Percentiles rank a stretch among this genome's conserved stretches.
Conservation (phyloP, 495 filamentous ascomycete genomes). For the Penicillium bovifimosum region DNA sequence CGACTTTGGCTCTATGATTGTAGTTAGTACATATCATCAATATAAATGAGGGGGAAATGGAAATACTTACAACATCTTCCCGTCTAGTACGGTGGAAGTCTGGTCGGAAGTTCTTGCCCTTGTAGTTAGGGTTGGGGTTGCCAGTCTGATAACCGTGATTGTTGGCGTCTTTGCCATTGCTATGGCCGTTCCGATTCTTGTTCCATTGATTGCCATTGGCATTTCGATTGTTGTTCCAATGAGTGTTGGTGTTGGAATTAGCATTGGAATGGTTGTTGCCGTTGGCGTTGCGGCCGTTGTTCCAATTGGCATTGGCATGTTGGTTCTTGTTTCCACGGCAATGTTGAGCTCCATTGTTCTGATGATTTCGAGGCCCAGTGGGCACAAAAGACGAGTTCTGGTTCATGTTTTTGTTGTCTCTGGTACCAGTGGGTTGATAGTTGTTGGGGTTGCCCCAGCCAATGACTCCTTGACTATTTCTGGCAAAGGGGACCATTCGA, state of each 20-base stretch:
- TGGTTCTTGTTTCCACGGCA: not conserved
- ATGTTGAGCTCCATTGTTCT: not conserved
- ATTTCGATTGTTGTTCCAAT: not conserved
- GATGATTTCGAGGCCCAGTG: not conserved
- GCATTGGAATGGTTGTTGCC: not conserved
- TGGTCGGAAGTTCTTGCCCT: not conserved
- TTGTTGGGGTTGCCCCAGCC: not conserved
- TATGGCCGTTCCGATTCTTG: not conserved
- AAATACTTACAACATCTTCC: not conserved
- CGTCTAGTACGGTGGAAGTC: not conserved
- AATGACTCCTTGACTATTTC: not conserved
- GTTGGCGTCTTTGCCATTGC: not conserved
- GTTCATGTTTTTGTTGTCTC: not conserved
- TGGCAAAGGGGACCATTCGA: constrained; percentile 1
- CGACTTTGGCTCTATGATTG: not conserved
- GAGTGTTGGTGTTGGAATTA: not conserved
- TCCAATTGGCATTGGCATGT: not conserved
- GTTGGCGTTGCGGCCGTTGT: not conserved
- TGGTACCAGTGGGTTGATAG: not conserved
- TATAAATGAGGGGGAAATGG: no score
- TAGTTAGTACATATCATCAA: not conserved
- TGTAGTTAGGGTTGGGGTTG: not conserved
- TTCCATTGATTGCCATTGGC: not conserved
- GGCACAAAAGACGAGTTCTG: not conserved
- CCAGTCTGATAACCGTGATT: not conserved